Evolutionary conservation across 331 rosid genomes (phyloP), one percentile per base, ranked within the genome.

Genomic region (Telfairia occidentalis): DNA sequence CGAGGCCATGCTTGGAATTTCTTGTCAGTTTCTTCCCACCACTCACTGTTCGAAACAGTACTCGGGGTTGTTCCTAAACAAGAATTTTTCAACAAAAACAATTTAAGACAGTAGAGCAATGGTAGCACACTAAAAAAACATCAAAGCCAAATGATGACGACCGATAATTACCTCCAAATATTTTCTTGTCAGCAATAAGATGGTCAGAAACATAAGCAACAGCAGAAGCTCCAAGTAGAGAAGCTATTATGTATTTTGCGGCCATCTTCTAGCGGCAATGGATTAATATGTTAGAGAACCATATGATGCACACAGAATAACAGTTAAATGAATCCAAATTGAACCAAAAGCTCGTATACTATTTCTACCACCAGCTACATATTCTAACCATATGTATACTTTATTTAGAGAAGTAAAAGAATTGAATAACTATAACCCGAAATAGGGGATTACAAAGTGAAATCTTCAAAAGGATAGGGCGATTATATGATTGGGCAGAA

Each of bases 21-120:
- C 83, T 83, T 75, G 65, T 84, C 87, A 5, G 83, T 84, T 46
- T 76, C 87, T 77, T 81, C 84, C 87, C 81, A 84, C 87, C 85
- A 81, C 45, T 76, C 84, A 29, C 60, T 63, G 71, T 76, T 84
- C 7, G 79, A 54, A 64, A 84, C 84, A 40, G 85, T 81, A 29
- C 28, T 74, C 0, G 76, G 76, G 29, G 76, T 71, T 18, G 76
- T 29, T 48, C 76, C 76, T 71, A 30, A 49, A 29, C 4, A 45
- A 7, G 13, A 28, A 54, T 3, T 7, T 32, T 76, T 54, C 15
- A 70, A 46, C 29, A 52, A 21, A 57, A 28, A 32, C 26, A 46
- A 15, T 5, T 59, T 9, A 45, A 15, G 26, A 5, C 5, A 23
- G 8, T 35, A n/a, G 35, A 12, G 50, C 10, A 52, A 73, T 50